Evolutionary conservation across 2,329 filamentous ascomycete species (phyloP).

Genomic region (Fusarium sp.): DNA sequence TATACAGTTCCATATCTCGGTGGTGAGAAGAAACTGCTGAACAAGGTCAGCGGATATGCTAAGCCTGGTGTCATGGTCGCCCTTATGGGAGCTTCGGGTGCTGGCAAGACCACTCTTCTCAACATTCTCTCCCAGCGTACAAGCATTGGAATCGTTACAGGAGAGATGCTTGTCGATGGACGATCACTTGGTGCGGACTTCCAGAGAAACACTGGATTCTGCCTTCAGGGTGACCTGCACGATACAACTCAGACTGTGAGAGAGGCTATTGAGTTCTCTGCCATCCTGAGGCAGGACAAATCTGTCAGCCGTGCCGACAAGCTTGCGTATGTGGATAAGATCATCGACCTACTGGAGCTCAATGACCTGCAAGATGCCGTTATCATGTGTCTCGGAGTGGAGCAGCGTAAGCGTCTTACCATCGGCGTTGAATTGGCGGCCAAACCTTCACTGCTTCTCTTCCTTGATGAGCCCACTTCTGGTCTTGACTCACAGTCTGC

Average conservation of each 20-base stretch:
- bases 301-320: slow-evolving; percentile 67
- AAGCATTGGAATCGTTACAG: slow-evolving; percentile 75
- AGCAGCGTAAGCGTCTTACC: slow-evolving; percentile 64
- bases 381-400: slow-evolving; percentile 66
- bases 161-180: slow-evolving; percentile 81
- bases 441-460: slow-evolving; percentile 66
- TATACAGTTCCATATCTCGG: slow-evolving; percentile 70
- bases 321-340: slow-evolving; percentile 70
- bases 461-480: slow-evolving; percentile 68
- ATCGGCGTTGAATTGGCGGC: slow-evolving; percentile 63
- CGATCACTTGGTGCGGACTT: slow-evolving; percentile 74
- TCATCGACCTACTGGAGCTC: slow-evolving; percentile 73
- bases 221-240: slow-evolving; percentile 71
- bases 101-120: slow-evolving; percentile 84
- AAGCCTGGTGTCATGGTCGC: slow-evolving; percentile 84
- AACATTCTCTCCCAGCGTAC: slow-evolving; percentile 80
- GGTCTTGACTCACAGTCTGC: slow-evolving; percentile 65
- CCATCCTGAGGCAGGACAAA: slow-evolving; percentile 67
- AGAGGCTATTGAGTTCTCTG: slow-evolving; percentile 72
- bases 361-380: slow-evolving; percentile 68
- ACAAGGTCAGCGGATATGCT: slow-evolving; percentile 75
- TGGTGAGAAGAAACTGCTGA: slow-evolving; percentile 47
- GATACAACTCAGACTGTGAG: slow-evolving; percentile 70
- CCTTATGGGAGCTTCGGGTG: slow-evolving; percentile 82
- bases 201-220: slow-evolving; percentile 78